These are phyloP conservation scores for Olyra latifolia DNA, from an alignment of 176 grass and related monocot species.

Conservation along the genomic window DNA sequence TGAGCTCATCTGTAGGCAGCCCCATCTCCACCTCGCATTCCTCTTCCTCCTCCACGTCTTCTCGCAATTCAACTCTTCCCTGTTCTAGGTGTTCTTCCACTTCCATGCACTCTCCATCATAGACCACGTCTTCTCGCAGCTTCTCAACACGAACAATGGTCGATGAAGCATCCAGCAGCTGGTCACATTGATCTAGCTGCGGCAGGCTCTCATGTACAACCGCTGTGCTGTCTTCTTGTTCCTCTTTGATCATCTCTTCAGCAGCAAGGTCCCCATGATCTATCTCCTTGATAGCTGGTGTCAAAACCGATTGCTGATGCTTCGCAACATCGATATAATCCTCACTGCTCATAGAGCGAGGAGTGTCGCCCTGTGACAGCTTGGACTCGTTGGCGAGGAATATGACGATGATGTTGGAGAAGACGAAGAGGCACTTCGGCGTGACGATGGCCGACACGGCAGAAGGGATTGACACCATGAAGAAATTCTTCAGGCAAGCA, in stretches of 20 bases:
- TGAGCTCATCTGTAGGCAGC: conserved; percentile 50
- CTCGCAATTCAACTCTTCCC: background rate
- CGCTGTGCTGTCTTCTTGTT: background rate
- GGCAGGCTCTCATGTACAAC: background rate
- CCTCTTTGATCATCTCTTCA: background rate
- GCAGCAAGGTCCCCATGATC: background rate
- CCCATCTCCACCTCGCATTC: background rate
- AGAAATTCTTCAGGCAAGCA: conserved; percentile 31
- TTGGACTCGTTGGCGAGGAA: conserved; percentile 56
- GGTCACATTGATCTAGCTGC: background rate
- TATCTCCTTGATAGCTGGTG: background rate
- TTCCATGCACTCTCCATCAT: background rate
- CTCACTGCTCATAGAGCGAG: background rate
- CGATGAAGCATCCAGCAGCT: background rate
- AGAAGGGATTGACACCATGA: conserved; percentile 35
- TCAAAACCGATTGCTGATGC: background rate
- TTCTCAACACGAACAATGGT: background rate
- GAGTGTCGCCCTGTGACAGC: background rate
- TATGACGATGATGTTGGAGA: conserved; percentile 64
- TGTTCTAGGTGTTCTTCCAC: background rate
- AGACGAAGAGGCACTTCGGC: conserved; percentile 54
- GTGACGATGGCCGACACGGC: background rate
- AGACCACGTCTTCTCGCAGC: background rate
- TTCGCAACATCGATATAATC: background rate
- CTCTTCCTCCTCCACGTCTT: background rate